These are phyloP conservation scores for Annulohypoxylon moriforme DNA, from an alignment of 495 filamentous ascomycete species.

Conservation along the genomic window DNA sequence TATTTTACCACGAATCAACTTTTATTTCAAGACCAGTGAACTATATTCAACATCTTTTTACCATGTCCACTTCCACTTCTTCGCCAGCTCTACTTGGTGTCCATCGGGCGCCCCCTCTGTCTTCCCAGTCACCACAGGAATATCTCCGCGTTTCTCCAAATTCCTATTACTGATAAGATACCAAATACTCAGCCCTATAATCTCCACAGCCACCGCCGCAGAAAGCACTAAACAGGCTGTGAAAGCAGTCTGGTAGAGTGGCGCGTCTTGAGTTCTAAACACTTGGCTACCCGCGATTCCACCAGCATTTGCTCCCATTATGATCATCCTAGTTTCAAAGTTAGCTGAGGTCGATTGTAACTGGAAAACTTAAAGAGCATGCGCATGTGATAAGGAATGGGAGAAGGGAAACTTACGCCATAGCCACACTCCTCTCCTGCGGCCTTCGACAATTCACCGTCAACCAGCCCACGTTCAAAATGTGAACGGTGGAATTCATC, in stretches of 20 bases:
- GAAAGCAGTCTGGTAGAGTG: slow-evolving; percentile 54
- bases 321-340: slow-evolving; percentile 53
- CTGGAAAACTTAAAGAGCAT: too few species aligned
- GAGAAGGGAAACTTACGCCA: slow-evolving; percentile 58
- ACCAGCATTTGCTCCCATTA: slow-evolving; percentile 66
- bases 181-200: slow-evolving; percentile 27
- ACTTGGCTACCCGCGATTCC: slow-evolving; percentile 66
- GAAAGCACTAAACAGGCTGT: slow-evolving; percentile 34
- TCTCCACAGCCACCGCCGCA: slow-evolving; percentile 18
- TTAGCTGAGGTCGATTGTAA: not conserved
- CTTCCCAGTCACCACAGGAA: slow-evolving; percentile 25
- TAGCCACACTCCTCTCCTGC: slow-evolving; percentile 63
- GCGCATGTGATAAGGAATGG: not conserved
- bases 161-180: slow-evolving; percentile 36
- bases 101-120: slow-evolving; percentile 31
- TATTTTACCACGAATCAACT: too few species aligned
- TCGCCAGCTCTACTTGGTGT: slow-evolving; percentile 25
- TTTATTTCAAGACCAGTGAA: not conserved
- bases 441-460: slow-evolving; percentile 58
- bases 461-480: slow-evolving; percentile 62
- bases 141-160: slow-evolving; percentile 24
- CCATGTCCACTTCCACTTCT: slow-evolving; percentile 42
- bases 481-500: slow-evolving; percentile 60
- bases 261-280: slow-evolving; percentile 63
- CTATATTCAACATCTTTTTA: not conserved